Evolutionary conservation across 139 green algal species (phyloP), one percentile per base, ranked within the genome.

Genomic region (Parachlorella kessleri): DNA sequence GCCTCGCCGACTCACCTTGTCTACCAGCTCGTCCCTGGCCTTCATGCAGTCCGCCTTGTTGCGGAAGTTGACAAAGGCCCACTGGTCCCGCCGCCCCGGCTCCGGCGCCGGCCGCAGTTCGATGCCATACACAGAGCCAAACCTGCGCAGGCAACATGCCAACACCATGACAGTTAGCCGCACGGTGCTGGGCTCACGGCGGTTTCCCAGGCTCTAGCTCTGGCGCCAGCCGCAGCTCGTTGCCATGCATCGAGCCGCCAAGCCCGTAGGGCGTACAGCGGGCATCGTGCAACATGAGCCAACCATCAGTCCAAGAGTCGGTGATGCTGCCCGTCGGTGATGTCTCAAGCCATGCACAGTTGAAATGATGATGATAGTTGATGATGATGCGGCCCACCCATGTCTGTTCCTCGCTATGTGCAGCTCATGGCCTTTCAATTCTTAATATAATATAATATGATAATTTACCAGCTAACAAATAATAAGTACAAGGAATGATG

Each of bases 41-140:
- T 40, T 42, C 28, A 5, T 66, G 7, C 67, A 55, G 21, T 82
- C 77, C 21, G 8, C 30, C 24, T 77, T 6, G 23, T 36, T 41
- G 55, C 72, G 72, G 70, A 77, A 82, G 39, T 76, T 75, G 5
- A 82, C 77, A 42, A 82, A 82, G 32, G 67, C 70, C 68, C 76
- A 81, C 40, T 76, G 55, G 33, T 55, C 76, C 32, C 77, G 69
- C 24, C 77, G 67, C 35, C 73, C 69, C 33, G 75, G 69, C n/a
- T 82, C 67, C 0, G 66, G 73, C 23, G 77, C 77, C 23, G 55
- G 77, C 69, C 76, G 77, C 69, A 82, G 55, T 69, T 82, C 69
- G 21, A 72, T 72, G 28, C 77, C 77, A 33, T 55, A 69, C 8
- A 82, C 66, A 9, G 77, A 38, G 30, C 77, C 77, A 48, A 63